Evolutionary conservation across 1,284 basidiomycete genomes (phyloP).

Genomic region (Boletus smithii): DNA sequence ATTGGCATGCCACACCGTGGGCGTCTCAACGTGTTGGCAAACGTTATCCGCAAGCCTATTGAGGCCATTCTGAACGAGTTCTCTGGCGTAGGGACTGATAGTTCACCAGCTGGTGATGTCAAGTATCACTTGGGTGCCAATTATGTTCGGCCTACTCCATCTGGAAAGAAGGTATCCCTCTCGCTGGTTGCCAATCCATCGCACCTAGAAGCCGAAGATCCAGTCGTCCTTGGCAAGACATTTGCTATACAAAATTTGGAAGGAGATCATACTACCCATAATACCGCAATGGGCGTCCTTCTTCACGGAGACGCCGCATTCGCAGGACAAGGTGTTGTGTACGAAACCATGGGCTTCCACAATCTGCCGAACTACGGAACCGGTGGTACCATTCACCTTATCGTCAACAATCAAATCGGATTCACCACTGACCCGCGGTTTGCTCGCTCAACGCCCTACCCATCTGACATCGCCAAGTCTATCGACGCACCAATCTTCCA

Average conservation of each 20-base stretch:
- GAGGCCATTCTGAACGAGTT: constrained; percentile 99
- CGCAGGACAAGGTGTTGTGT: constrained; percentile 97
- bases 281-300: constrained; percentile 89
- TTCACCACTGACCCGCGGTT: constrained; percentile 99
- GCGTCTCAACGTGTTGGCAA: constrained; percentile 95
- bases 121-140: constrained; percentile 99
- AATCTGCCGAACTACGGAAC: constrained; percentile 94
- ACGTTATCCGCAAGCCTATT: constrained; percentile 97
- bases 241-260: constrained; percentile 96
- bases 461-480: constrained; percentile 98
- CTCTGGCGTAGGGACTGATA: constrained; percentile 68
- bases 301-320: constrained; percentile 99
- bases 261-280: constrained; percentile 74
- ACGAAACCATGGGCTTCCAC: constrained; percentile 99
- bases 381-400: constrained; percentile 96
- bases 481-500: constrained; percentile 99
- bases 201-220: constrained; percentile 96
- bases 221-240: constrained; percentile 97
- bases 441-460: constrained; percentile 96
- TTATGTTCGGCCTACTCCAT: constrained; percentile 96
- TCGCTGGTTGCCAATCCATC: constrained; percentile 99
- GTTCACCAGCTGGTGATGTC: constrained; percentile 92
- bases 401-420: constrained; percentile 99
- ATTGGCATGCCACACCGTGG: constrained; percentile 99
- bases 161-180: constrained; percentile 95